Evolutionary conservation across 305 asterid species (phyloP).

Genomic region (Fraxinus angustifolia): DNA sequence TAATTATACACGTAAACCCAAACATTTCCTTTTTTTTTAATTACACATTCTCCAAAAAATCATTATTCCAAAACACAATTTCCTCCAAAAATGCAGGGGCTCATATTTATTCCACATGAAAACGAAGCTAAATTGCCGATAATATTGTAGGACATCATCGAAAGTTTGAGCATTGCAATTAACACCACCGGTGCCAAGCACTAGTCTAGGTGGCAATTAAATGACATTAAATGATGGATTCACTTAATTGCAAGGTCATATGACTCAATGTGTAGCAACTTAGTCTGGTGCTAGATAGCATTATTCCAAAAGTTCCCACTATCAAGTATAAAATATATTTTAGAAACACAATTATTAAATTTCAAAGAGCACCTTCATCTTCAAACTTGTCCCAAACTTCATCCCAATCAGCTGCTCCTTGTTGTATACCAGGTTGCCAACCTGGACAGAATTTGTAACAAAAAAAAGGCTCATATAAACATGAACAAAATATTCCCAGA

Average conservation of each 20-base stretch:
- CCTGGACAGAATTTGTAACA: slow-evolving; percentile 44
- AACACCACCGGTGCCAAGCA: background rate
- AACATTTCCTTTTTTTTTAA: background rate
- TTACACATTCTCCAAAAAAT: background rate
- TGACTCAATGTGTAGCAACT: background rate
- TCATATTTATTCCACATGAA: background rate
- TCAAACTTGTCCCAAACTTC: slow-evolving; percentile 93
- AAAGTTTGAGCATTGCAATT: background rate
- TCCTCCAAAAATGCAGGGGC: background rate
- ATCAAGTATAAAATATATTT: background rate
- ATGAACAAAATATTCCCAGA: slow-evolving; percentile 14
- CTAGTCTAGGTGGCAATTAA: background rate
- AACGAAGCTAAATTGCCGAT: background rate
- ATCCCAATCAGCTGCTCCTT: slow-evolving; percentile 95
- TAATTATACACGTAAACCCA: background rate
- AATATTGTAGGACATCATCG: background rate
- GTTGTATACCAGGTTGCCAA: slow-evolving; percentile 95
- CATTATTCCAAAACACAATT: background rate
- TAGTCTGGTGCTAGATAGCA: background rate
- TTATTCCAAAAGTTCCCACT: background rate
- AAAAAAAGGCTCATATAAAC: slow-evolving; percentile 18
- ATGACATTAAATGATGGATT: background rate
- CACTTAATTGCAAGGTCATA: background rate
- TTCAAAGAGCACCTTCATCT: slow-evolving; percentile 65
- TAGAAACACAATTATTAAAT: background rate